Percentiles rank a stretch among this genome's conserved stretches.
These are phyloP conservation scores for Phytopythium ostracodes DNA, from an alignment of 352 stramenopile species.

Conservation along the genomic window DNA sequence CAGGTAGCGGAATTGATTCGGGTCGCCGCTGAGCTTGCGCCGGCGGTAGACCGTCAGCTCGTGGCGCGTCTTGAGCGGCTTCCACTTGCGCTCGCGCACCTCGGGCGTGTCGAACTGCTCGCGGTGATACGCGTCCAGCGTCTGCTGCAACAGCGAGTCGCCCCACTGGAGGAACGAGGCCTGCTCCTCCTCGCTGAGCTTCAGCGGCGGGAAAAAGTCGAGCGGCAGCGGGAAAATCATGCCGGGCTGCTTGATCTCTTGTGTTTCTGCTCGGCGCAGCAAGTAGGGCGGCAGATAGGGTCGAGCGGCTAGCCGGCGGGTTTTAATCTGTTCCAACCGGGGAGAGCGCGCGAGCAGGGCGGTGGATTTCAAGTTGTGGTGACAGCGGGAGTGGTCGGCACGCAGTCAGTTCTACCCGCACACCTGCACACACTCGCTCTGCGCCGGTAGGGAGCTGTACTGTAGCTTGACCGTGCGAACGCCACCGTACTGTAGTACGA, in stretches of 20 bases:
- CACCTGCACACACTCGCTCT: not conserved
- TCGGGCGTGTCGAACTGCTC: constrained; percentile 65
- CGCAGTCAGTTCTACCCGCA: not conserved
- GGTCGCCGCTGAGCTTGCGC: constrained; percentile 36
- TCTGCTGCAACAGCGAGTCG: constrained; percentile 53
- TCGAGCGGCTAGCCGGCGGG: no score
- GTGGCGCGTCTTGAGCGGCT: constrained; percentile 58
- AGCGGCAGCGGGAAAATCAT: constrained; percentile 57
- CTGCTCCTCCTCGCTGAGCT: constrained; percentile 40
- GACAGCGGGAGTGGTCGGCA: not conserved
- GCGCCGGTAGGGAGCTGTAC: not conserved
- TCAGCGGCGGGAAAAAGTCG: constrained; percentile 55
- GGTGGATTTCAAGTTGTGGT: constrained; percentile 7
- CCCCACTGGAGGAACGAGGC: constrained; percentile 63
- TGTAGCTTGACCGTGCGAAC: no score
- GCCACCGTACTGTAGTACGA: not conserved
- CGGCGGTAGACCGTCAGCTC: constrained; percentile 58
- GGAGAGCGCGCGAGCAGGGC: not conserved
- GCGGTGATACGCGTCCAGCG: constrained; percentile 63
- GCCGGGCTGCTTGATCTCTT: not conserved
- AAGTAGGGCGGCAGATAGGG: no score
- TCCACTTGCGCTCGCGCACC: constrained; percentile 61
- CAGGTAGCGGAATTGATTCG: constrained; percentile 59
- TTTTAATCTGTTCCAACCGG: no score
- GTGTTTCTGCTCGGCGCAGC: no score